Evolutionary conservation across 179 eudicot species (phyloP), one percentile per base, ranked within the genome.

Genomic region (Gypsophila paniculata): DNA sequence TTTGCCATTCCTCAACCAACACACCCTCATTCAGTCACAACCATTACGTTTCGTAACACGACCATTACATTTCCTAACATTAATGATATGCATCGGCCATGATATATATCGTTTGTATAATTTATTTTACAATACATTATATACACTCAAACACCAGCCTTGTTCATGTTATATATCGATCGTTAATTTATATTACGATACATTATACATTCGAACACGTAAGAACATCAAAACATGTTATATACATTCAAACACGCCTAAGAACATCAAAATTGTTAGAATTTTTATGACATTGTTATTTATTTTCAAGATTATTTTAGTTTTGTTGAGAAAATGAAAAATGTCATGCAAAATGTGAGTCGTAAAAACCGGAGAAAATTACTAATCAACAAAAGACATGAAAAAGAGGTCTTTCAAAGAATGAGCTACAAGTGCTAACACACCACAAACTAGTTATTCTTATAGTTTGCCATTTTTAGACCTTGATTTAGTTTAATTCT

Each of bases 1-100:
- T 91, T 90, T 69, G 85, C 83, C 85, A 80, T 80, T 58, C 83
- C 83, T 77, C 77, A 73, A 7, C 6, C 22, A 14, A 23, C 10
- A 23, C 15, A 67, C 76, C 78, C 74, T 74, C 75, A 81, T 81
- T 23, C 61, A 61, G 0, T 6, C 11, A 42, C 46, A 42, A 58
- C 62, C n/a, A n/a, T n/a, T n/a, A 29, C 34, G 34, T 29, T 4
- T 29, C 34, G 34, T 29, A 1, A 1, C 34, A 1, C 34, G 34
- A 1, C 4, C 34, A 29, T 29, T 29, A 29, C 34, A 29, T 29
- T 29, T 29, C 34, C 2, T 29, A 29, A 29, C 34, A 29, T 58
- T 23, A 11, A 58, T 26, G 23, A 21, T n/a, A n/a, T 58, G 32
- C 34, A 5, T 8, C 10, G 10, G 0, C 9, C 34, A 23, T 58